Evolutionary conservation across 768 basidiomycete species (phyloP), one percentile per base, ranked within the genome.

Genomic region (Suillus lakei): DNA sequence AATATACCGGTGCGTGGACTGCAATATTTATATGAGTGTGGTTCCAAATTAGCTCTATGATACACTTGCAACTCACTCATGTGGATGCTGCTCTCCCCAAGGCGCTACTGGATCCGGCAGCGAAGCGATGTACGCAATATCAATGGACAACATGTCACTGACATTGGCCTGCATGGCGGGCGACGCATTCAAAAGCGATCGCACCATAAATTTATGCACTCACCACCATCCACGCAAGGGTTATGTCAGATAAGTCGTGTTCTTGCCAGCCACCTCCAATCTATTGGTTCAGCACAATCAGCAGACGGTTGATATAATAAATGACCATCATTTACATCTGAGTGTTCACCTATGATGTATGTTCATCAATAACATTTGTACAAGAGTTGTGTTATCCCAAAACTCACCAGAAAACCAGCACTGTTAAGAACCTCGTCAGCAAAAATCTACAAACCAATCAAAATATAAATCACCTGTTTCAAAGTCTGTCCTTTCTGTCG

Each of bases 381-480:
- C 34, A 23, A 34, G 23, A 39, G 15, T 30, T 41, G n/a, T 18
- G 21, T 59, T 41, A 18, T 16, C 28, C n/a, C 13, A 28, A 54
- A 53, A 60, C 81, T 71, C 71, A 86, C 90, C 91, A 61, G 84
- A 76, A 71, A 92, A 92, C 91, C 91, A 92, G 68, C 87, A 89
- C 88, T 90, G 41, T 28, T 23, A 56, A 28, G n/a, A 16, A 21
- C 43, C 50, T 8, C 51, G 56, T 46, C 43, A 60, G 41, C 54
- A 43, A 38, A 43, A 34, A 28, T 53, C 51, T 6, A 41, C 32
- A 38, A 34, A 18, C 23, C 9, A 62, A 30, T 28, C 16, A 30
- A 59, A 12, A 12, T 13, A 59, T 3, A 41, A 63, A 78, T 70
- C 66, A 86, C 89, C 81, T 92, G 91, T 64, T 84, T 86, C 66